Percentiles rank a stretch among this genome's conserved stretches.
Conservation (phyloP, 2,329 filamentous ascomycete species). For the Bimuria novae-zelandiae region DNA sequence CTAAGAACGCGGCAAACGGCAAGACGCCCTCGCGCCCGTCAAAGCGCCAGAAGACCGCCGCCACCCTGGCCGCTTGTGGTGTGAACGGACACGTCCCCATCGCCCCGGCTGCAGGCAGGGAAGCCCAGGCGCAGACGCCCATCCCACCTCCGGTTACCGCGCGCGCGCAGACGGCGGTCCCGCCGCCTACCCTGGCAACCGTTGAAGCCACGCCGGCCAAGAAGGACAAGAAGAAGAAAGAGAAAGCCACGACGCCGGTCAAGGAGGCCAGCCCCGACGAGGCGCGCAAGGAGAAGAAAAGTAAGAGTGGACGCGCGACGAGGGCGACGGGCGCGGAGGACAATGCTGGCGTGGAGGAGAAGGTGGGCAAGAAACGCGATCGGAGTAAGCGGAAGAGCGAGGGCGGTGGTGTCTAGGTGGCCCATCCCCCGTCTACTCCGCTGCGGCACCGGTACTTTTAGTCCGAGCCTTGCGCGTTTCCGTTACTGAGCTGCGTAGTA, state of each 20-base stretch:
- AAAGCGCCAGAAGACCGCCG: constrained; percentile 47
- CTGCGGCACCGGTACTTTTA: background rate
- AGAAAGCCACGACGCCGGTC: constrained; percentile 31
- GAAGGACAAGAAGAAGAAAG: constrained; percentile 39
- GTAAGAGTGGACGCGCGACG: constrained; percentile 34
- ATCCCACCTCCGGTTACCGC: constrained; percentile 29
- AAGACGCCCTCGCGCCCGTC: constrained; percentile 37
- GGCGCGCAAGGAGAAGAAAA: constrained; percentile 42
- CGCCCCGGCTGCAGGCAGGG: too few relatives aligned
- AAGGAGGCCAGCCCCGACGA: constrained; percentile 40
- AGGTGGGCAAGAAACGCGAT: constrained; percentile 41
- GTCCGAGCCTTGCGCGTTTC: too few relatives aligned
- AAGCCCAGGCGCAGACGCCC: constrained; percentile 21
- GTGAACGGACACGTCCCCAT: constrained; percentile 27
- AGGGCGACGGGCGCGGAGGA: constrained; percentile 37
- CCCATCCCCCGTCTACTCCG: background rate
- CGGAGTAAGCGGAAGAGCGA: constrained; percentile 43
- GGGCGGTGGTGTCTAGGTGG: constrained; percentile 24
- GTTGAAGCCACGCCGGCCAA: constrained; percentile 25
- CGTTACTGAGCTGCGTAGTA: too few relatives aligned
- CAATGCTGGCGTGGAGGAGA: too few relatives aligned
- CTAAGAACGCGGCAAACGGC: constrained; percentile 8
- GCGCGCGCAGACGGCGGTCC: constrained; percentile 8
- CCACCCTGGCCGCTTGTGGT: constrained; percentile 22
- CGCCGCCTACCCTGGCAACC: constrained; percentile 14